These are phyloP conservation scores for Magnusiomyces ingens DNA, from an alignment of 1,139 yeast species.

Conservation along the genomic window DNA sequence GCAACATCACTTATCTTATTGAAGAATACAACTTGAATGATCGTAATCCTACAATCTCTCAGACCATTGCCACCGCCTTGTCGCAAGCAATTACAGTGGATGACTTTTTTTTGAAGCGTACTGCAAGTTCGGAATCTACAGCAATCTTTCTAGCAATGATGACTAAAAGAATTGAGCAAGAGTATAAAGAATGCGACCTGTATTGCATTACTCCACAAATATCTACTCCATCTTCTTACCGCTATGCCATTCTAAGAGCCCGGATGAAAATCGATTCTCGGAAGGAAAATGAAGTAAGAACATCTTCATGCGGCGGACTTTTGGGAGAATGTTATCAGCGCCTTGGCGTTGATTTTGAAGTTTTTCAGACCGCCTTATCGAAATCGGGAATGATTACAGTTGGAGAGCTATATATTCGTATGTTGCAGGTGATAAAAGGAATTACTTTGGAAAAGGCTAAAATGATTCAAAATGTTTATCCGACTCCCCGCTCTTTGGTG, in stretches of 20 bases:
- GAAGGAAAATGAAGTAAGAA: not conserved
- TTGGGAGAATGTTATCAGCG: conserved; percentile 31
- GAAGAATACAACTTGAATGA: conserved; percentile 56
- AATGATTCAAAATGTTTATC: conserved; percentile 58
- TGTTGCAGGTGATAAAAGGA: conserved; percentile 77
- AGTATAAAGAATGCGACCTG: conserved; percentile 22
- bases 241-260: conserved; percentile 17
- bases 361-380: conserved; percentile 63
- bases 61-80: conserved; percentile 70
- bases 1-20: conserved; percentile 66
- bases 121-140: conserved; percentile 71
- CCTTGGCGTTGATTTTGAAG: conserved; percentile 47
- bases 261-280: conserved; percentile 18
- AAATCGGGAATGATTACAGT: conserved; percentile 68
- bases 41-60: conserved; percentile 42
- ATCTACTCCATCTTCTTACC: conserved; percentile 30
- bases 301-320: conserved; percentile 15
- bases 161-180: conserved; percentile 38
- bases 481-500: conserved; percentile 53
- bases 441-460: conserved; percentile 79
- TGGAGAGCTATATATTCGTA: conserved; percentile 64
- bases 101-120: conserved; percentile 60
- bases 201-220: conserved; percentile 43
- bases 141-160: conserved; percentile 53
- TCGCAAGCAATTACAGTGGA: conserved; percentile 63